These are phyloP conservation scores for Gastroboletus turbinatus DNA, from an alignment of 1,284 basidiomycete genomes.

Conservation along the genomic window DNA sequence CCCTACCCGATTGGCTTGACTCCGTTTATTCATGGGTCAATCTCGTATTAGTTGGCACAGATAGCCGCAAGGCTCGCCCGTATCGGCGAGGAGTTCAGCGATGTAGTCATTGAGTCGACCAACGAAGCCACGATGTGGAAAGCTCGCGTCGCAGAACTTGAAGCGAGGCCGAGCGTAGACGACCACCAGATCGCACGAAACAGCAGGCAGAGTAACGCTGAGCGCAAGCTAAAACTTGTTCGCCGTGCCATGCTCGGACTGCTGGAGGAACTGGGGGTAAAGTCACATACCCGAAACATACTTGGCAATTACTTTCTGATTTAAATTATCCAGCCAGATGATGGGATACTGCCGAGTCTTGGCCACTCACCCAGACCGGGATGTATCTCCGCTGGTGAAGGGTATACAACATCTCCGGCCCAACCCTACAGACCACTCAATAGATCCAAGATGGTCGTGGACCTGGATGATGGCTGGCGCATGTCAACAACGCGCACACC, in stretches of 20 bases:
- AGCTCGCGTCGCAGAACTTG: constrained; percentile 33
- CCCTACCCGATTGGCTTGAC: neutral
- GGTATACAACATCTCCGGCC: constrained; percentile 9
- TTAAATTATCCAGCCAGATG: constrained; percentile 20
- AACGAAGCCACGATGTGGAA: constrained; percentile 28
- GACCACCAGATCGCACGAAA: constrained; percentile 7
- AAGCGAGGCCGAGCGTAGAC: constrained; percentile 14
- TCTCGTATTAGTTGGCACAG: constrained; percentile 20
- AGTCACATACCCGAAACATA: neutral
- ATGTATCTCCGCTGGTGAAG: constrained; percentile 2
- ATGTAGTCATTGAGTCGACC: constrained; percentile 27
- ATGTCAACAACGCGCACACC: constrained; percentile 31
- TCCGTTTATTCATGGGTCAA: neutral
- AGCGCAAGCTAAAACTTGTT: constrained; percentile 39
- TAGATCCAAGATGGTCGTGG: constrained; percentile 3
- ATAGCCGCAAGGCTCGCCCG: constrained; percentile 24
- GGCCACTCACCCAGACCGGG: constrained; percentile 11
- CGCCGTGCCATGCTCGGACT: constrained; percentile 41
- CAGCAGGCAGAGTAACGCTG: constrained; percentile 27
- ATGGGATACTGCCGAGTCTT: constrained; percentile 13
- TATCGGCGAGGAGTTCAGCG: constrained; percentile 36
- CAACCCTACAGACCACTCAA: constrained; percentile 2
- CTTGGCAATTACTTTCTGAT: constrained; percentile 2
- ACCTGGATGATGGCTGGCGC: constrained; percentile 24
- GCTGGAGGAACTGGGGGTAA: constrained; percentile 41